Evolutionary conservation across 768 basidiomycete species (phyloP).

Genomic region (Pulveroboletus ravenelii): DNA sequence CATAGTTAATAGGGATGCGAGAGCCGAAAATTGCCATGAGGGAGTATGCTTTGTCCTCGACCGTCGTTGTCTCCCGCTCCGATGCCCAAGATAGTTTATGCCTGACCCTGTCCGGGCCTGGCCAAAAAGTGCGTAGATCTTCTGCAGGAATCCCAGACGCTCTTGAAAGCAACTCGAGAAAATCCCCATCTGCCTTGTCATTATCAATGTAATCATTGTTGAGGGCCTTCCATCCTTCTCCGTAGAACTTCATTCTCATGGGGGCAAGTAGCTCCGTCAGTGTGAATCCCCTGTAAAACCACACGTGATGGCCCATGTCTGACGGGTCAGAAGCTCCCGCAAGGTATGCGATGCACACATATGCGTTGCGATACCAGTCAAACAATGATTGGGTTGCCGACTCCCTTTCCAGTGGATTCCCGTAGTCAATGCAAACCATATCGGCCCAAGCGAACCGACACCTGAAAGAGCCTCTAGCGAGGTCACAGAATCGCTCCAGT

Average conservation of each 20-base stretch:
- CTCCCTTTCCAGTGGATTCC: not conserved
- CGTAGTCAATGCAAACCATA: conserved; percentile 9
- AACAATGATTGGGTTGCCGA: conserved; percentile 3
- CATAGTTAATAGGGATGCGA: conserved; percentile 9
- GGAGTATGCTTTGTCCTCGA: conserved; percentile 18
- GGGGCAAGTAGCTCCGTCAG: conserved; percentile 19
- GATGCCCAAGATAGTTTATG: conserved; percentile 19
- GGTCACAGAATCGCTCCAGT: conserved; percentile 5
- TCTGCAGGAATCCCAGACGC: conserved; percentile 9
- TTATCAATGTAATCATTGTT: conserved; percentile 16
- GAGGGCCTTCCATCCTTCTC: conserved; percentile 13
- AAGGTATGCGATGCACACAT: conserved; percentile 19
- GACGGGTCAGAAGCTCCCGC: not conserved
- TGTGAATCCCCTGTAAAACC: conserved; percentile 16
- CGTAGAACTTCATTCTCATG: conserved; percentile 20
- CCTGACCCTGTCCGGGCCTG: conserved; percentile 16
- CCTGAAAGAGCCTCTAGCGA: conserved; percentile 9
- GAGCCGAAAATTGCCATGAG: conserved; percentile 17
- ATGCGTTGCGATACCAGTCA: conserved; percentile 20
- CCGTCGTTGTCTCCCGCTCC: conserved; percentile 2
- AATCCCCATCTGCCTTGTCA: conserved; percentile 19
- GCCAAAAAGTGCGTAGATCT: conserved; percentile 18
- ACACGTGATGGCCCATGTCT: conserved; percentile 6
- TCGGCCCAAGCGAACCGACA: conserved; percentile 23
- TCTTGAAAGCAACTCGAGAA: conserved; percentile 10